phyloP scores from a whole-genome alignment of 768 basidiomycete species.

The Hygrophoropsis aurantiaca region DNA sequence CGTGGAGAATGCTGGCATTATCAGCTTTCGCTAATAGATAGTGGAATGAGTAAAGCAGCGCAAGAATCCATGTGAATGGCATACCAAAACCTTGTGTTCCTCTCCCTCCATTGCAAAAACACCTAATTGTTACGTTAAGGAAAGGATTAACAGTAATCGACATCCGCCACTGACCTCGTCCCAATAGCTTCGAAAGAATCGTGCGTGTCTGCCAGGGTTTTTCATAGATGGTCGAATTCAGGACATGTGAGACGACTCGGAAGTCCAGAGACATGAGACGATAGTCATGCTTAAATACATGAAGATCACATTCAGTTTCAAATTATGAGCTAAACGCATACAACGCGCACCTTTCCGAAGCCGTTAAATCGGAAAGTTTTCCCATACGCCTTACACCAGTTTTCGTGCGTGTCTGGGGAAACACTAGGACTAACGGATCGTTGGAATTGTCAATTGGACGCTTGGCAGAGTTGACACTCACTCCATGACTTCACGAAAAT shows the following conservation, averaged over 20 bases:
- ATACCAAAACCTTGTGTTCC: slow-evolving; percentile 44
- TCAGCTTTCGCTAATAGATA: slow-evolving; percentile 38
- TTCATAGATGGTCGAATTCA: slow-evolving; percentile 48
- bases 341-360: slow-evolving; percentile 44
- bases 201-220: slow-evolving; percentile 58
- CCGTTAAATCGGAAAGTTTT: slow-evolving; percentile 56
- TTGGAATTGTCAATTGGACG: not conserved
- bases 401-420: slow-evolving; percentile 39
- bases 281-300: slow-evolving; percentile 44
- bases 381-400: slow-evolving; percentile 46
- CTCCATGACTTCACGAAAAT: slow-evolving; percentile 48
- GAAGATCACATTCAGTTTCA: not conserved
- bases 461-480: slow-evolving; percentile 24
- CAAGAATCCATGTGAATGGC: not conserved
- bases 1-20: slow-evolving; percentile 50
- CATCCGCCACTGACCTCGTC: slow-evolving; percentile 37
- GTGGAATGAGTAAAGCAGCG: not conserved
- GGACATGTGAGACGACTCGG: slow-evolving; percentile 46
- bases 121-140: slow-evolving; percentile 27
- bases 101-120: slow-evolving; percentile 53
- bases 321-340: not conserved
- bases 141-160: not conserved
- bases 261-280: slow-evolving; percentile 55
- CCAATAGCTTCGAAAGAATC: slow-evolving; percentile 47
- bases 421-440: slow-evolving; percentile 37